Conservation (phyloP, 176 grass and related monocot species). For the Tuctoria greenei region DNA sequence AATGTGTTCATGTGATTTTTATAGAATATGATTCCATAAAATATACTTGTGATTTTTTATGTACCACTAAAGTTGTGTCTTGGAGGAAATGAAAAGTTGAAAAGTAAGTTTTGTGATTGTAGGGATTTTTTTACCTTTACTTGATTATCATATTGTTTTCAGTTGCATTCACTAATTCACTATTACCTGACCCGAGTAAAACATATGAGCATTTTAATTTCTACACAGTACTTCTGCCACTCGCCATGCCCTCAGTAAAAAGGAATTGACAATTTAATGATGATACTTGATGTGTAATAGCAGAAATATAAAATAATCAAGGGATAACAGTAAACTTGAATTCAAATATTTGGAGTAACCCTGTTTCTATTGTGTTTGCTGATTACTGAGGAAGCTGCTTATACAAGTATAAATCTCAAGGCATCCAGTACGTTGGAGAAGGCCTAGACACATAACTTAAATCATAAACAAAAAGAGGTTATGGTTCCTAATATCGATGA, state of each 20-base stretch:
- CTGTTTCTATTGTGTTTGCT: background rate
- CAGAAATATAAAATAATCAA: conserved; percentile 12
- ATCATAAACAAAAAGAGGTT: background rate
- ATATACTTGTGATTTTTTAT: background rate
- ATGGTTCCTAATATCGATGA: conserved; percentile 10
- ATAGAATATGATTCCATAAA: background rate
- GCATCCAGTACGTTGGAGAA: background rate
- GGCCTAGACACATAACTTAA: background rate
- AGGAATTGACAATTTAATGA: background rate
- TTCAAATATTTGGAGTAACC: background rate
- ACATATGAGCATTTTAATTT: too few species aligned
- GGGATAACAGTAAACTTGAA: too few species aligned
- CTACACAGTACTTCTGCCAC: too few species aligned
- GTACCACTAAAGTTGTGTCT: background rate
- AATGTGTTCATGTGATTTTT: background rate
- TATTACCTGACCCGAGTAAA: background rate
- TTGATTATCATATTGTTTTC: background rate
- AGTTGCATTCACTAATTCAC: background rate
- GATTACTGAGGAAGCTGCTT: background rate
- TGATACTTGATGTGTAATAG: background rate
- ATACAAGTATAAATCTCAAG: background rate
- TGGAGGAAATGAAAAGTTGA: conserved; percentile 10
- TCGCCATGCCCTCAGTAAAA: too few species aligned
- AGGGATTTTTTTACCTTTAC: background rate
- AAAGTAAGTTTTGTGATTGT: background rate